Percentiles rank a stretch among this genome's conserved stretches.
Evolutionary conservation across 805 yeast genomes (phyloP).

Genomic region (Myxozyma mucilagina): DNA sequence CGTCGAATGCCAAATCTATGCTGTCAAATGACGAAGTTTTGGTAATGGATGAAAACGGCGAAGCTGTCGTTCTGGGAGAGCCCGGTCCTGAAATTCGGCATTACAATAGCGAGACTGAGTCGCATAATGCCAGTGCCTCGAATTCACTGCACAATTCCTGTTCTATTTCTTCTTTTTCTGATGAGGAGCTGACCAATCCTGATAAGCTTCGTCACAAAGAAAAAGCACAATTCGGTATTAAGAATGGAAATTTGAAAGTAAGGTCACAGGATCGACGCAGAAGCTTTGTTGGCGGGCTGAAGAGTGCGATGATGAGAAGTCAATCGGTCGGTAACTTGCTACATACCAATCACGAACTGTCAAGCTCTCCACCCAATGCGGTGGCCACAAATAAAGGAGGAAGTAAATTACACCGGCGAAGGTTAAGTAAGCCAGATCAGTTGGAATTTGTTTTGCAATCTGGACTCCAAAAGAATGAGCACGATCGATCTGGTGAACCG

Average conservation of each 20-base stretch:
- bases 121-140: neutral
- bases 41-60: conserved; percentile 20
- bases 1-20: neutral
- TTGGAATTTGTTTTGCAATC: neutral
- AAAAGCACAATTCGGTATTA: neutral
- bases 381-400: neutral
- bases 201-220: neutral
- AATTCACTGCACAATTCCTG: conserved; percentile 19
- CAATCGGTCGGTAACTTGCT: conserved; percentile 21
- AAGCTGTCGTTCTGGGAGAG: conserved; percentile 34
- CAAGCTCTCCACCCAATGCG: neutral
- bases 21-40: conserved; percentile 13
- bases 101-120: neutral
- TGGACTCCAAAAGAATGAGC: neutral
- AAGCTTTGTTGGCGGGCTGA: conserved; percentile 10
- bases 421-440: neutral
- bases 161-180: conserved; percentile 14
- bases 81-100: conserved; percentile 39
- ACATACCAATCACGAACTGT: neutral
- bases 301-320: conserved; percentile 22
- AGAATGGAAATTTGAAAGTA: neutral
- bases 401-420: conserved; percentile 3
- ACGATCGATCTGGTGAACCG: neutral
- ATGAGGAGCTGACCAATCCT: neutral
- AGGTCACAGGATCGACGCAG: conserved; percentile 12